Conservation (phyloP, 495 filamentous ascomycete genomes). For the Penicillium waksmanii region DNA sequence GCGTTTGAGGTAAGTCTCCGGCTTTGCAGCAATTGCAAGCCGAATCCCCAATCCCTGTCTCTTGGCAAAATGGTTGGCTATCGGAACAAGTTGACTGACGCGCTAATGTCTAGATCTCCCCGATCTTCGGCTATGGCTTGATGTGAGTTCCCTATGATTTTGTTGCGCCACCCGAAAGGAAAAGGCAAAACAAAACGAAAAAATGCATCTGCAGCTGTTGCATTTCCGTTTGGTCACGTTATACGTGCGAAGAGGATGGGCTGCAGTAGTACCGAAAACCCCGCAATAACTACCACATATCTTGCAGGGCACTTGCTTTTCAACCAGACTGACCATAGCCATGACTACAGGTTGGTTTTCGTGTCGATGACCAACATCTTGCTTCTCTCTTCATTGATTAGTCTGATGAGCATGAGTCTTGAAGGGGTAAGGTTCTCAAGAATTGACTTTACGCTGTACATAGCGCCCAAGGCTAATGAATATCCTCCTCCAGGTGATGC, state of each 20-base stretch:
- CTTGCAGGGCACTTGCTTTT: slow-evolving; percentile 5
- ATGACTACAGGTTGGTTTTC: slow-evolving; percentile 64
- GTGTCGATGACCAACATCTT: slow-evolving; percentile 87
- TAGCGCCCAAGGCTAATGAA: background rate
- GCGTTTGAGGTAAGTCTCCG: slow-evolving; percentile 48
- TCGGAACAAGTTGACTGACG: slow-evolving; percentile 44
- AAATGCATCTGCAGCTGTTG: slow-evolving; percentile 15
- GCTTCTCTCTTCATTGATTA: slow-evolving; percentile 88
- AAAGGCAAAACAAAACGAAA: slow-evolving; percentile 1
- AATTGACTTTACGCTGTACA: background rate
- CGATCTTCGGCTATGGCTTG: slow-evolving; percentile 50
- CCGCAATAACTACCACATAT: slow-evolving; percentile 33
- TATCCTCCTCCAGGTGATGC: slow-evolving; percentile 53
- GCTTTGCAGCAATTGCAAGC: slow-evolving; percentile 38
- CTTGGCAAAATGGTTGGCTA: slow-evolving; percentile 48
- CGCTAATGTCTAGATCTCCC: slow-evolving; percentile 51
- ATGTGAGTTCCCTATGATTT: slow-evolving; percentile 38
- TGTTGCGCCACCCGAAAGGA: slow-evolving; percentile 34
- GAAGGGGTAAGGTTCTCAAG: slow-evolving; percentile 65
- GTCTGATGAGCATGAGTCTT: slow-evolving; percentile 87
- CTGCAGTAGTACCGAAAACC: slow-evolving; percentile 6
- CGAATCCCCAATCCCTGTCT: slow-evolving; percentile 32
- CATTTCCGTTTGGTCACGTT: slow-evolving; percentile 46
- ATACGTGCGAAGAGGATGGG: slow-evolving; percentile 11
- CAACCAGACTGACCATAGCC: slow-evolving; percentile 16